Evolutionary conservation across 2,329 filamentous ascomycete species (phyloP).

Genomic region (Pyricularia sp.): DNA sequence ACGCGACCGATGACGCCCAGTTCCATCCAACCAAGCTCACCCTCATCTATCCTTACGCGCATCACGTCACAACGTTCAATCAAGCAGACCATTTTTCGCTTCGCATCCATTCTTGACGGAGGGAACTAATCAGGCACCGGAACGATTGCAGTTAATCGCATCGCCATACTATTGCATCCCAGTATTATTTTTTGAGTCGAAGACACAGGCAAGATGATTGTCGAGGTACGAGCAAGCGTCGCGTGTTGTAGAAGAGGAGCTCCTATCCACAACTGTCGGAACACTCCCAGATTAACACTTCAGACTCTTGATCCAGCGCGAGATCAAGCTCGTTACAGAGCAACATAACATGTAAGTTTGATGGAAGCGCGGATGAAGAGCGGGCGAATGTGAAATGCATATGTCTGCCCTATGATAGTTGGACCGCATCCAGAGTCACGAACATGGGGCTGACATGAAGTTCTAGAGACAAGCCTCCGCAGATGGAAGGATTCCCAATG

Average conservation of each 20-base stretch:
- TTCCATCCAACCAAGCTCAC: neutral
- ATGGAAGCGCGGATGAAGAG: neutral
- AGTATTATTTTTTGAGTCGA: neutral
- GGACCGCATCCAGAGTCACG: neutral
- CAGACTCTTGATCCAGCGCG: constrained; percentile 49
- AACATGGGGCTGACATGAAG: neutral
- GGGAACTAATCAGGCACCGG: neutral
- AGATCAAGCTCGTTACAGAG: constrained; percentile 84
- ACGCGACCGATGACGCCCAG: neutral
- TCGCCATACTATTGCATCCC: neutral
- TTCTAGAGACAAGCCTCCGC: constrained; percentile 61
- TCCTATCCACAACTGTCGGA: neutral
- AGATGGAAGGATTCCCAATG: constrained; percentile 81
- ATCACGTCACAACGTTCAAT: neutral
- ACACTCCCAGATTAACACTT: neutral
- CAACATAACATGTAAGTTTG: constrained; percentile 65
- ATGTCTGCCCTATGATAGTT: neutral
- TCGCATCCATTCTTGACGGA: neutral
- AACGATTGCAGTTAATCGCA: neutral
- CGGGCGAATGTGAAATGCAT: neutral
- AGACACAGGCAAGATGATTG: constrained; percentile 19
- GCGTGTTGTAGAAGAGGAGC: constrained; percentile 1
- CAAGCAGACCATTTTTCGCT: neutral
- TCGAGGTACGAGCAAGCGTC: constrained; percentile 17
- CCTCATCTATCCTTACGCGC: neutral